phyloP scores from a whole-genome alignment of 2,329 filamentous ascomycete genomes.

The Hypoxylon sp. region DNA sequence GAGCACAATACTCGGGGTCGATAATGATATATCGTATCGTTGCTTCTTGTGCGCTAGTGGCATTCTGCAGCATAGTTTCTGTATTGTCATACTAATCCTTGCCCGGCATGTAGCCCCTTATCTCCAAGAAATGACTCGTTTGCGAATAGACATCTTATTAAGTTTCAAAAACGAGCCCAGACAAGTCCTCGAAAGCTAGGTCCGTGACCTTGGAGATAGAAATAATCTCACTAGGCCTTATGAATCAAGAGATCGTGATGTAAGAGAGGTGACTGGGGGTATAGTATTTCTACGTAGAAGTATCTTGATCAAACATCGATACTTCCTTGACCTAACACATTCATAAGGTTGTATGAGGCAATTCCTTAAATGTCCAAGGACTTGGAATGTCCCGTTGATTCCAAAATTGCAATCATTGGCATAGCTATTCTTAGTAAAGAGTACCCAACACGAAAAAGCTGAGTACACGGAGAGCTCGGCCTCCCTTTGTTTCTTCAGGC shows the following conservation, averaged over 20 bases:
- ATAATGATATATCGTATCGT: conserved; percentile 13
- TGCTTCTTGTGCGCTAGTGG: conserved; percentile 6
- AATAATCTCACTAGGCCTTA: background rate
- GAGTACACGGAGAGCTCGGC: background rate
- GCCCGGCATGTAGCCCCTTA: background rate
- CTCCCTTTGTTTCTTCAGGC: background rate
- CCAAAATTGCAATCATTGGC: background rate
- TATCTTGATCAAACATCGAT: background rate
- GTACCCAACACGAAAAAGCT: background rate
- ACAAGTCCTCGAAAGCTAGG: background rate
- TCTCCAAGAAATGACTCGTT: background rate
- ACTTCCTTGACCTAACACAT: background rate
- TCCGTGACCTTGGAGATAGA: background rate
- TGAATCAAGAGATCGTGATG: background rate
- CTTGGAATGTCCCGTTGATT: background rate
- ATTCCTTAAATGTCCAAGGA: background rate
- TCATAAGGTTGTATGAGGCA: background rate
- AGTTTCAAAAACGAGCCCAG: conserved; percentile 14
- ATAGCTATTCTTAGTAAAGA: background rate
- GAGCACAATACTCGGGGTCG: background rate
- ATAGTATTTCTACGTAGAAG: background rate
- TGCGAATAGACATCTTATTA: conserved; percentile 5
- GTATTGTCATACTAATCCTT: conserved; percentile 5
- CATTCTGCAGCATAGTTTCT: background rate
- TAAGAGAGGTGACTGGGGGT: background rate